Conservation (phyloP, 169 alveolate genomes). For the Eimeria acervulina region DNA sequence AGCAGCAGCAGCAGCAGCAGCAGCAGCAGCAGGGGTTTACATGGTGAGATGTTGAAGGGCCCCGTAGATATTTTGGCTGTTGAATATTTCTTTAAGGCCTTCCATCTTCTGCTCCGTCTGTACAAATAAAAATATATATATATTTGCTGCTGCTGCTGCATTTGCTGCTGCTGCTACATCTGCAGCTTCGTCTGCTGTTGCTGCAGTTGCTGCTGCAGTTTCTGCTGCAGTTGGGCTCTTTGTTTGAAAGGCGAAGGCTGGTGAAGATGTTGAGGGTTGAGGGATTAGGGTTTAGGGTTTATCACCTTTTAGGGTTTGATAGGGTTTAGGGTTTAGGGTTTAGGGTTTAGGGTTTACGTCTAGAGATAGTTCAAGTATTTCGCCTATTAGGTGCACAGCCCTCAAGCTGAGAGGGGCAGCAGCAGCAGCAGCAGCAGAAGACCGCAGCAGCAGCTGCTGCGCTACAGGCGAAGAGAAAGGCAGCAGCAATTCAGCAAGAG, state of each 20-base stretch:
- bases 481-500: not conserved
- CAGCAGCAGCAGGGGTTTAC: conserved; percentile 16
- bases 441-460: not conserved
- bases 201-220: not conserved
- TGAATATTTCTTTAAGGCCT: not conserved
- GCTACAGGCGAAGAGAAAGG: not conserved
- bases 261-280: conserved; percentile 38
- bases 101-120: not conserved
- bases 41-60: not conserved
- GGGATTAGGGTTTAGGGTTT: not conserved
- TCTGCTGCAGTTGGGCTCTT: not conserved
- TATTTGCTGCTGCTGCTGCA: not conserved
- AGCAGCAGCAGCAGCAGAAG: not conserved
- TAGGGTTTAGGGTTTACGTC: conserved; percentile 52
- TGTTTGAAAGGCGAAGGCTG: not conserved
- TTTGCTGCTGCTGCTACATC: conserved; percentile 48
- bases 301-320: not conserved
- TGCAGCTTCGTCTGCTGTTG: conserved; percentile 29
- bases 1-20: conserved; percentile 48
- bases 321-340: conserved; percentile 56
- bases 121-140: not conserved
- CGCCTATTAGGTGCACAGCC: not conserved
- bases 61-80: not conserved
- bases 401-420: not conserved
- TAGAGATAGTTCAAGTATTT: not conserved